Conservation (phyloP, 1,139 yeast genomes). For the Debaryomyces robertsiae region DNA sequence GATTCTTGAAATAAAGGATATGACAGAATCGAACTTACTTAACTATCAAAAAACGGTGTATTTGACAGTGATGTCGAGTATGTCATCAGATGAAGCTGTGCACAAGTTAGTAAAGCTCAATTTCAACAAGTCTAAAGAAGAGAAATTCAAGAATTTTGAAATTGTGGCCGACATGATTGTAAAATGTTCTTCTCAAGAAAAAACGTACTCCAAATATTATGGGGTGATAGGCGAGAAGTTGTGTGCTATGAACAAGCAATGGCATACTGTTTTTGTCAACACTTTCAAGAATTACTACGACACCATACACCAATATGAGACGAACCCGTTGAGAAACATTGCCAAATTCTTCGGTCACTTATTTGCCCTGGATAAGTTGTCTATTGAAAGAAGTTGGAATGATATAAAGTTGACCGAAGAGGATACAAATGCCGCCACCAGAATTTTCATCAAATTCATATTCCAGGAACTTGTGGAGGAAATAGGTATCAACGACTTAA, state of each 20-base stretch:
- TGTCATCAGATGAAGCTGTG: slow-evolving; percentile 91
- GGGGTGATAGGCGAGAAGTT: slow-evolving; percentile 79
- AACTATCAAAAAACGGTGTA: slow-evolving; percentile 76
- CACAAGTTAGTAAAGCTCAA: slow-evolving; percentile 70
- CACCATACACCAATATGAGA: slow-evolving; percentile 66
- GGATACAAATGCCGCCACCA: slow-evolving; percentile 74
- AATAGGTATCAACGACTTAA: slow-evolving; percentile 58
- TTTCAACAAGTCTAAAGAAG: slow-evolving; percentile 37
- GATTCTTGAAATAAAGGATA: slow-evolving; percentile 50
- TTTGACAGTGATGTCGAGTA: slow-evolving; percentile 84
- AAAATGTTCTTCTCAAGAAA: slow-evolving; percentile 85
- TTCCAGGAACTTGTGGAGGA: slow-evolving; percentile 83
- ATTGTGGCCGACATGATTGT: slow-evolving; percentile 73
- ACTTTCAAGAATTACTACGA: slow-evolving; percentile 61
- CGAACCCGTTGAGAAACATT: slow-evolving; percentile 73
- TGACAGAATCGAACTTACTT: slow-evolving; percentile 66
- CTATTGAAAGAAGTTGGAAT: slow-evolving; percentile 53
- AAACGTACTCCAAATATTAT: slow-evolving; percentile 82
- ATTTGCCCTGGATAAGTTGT: slow-evolving; percentile 68
- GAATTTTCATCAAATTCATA: slow-evolving; percentile 80
- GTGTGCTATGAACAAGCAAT: slow-evolving; percentile 45
- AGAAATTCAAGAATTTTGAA: slow-evolving; percentile 22
- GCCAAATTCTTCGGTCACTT: slow-evolving; percentile 89
- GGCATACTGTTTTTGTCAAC: slow-evolving; percentile 57
- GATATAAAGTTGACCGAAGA: slow-evolving; percentile 64